A percentile compares a stretch with the other conserved stretches of the same genome.
Conservation (phyloP, 257 asterid genomes). For the Nicotiana obtusifolia region DNA sequence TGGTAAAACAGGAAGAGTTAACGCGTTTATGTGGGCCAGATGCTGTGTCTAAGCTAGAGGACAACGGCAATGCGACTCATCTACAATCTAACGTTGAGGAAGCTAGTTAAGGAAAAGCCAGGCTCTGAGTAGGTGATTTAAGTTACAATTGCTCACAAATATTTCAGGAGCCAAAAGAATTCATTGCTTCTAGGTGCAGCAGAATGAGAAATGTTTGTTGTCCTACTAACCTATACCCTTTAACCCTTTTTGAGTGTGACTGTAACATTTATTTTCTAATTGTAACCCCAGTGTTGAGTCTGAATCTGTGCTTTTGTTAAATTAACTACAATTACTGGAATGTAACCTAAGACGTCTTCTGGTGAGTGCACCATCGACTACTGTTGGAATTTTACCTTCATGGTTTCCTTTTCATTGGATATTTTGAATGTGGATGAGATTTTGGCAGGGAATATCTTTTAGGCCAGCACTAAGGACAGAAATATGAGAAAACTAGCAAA, state of each 20-base stretch:
- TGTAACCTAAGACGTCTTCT: neutral
- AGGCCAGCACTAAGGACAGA: neutral
- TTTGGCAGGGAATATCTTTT: neutral
- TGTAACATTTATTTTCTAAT: conserved; percentile 1
- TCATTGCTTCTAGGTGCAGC: conserved; percentile 16
- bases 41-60: conserved; percentile 46
- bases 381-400: neutral
- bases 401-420: neutral
- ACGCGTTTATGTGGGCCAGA: conserved; percentile 57
- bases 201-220: conserved; percentile 18
- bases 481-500: no score
- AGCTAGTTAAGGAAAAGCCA: conserved; percentile 29
- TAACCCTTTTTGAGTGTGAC: conserved; percentile 14
- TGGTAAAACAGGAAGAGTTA: conserved; percentile 61
- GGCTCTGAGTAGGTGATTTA: conserved; percentile 14
- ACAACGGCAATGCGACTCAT: conserved; percentile 24
- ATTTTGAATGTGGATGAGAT: neutral
- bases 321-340: neutral
- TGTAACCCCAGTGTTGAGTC: conserved; percentile 1
- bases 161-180: conserved; percentile 2
- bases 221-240: conserved; percentile 18
- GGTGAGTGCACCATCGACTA: neutral
- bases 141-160: conserved; percentile 7
- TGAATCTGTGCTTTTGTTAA: conserved; percentile 8
- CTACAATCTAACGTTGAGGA: conserved; percentile 36